phyloP scores from a whole-genome alignment of 2,329 filamentous ascomycete species.

The Microdochium bolleyi region DNA sequence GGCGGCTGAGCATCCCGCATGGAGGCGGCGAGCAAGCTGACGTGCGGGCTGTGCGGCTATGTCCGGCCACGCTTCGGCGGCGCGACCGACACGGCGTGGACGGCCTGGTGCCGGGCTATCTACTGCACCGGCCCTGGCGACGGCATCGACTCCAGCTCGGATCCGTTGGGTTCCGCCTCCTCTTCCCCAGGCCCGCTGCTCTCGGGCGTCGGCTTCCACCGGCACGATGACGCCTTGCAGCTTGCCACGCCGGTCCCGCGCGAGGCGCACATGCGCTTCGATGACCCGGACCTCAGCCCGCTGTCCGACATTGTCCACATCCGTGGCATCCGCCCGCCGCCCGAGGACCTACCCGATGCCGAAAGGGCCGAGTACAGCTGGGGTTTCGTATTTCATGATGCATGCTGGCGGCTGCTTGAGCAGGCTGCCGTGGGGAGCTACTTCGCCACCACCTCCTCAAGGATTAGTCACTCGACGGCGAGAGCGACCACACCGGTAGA shows the following conservation, averaged over 20 bases:
- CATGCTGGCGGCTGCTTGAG: slow-evolving; percentile 15
- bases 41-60: slow-evolving; percentile 14
- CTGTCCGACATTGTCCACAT: slow-evolving; percentile 8
- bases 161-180: not conserved
- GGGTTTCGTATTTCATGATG: slow-evolving; percentile 17
- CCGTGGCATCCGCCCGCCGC: slow-evolving; percentile 9
- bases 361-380: slow-evolving; percentile 11
- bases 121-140: slow-evolving; percentile 10
- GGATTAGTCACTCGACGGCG: too few species aligned
- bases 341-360: slow-evolving; percentile 2
- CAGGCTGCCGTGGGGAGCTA: slow-evolving; percentile 10
- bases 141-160: not conserved
- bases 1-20: not conserved
- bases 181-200: slow-evolving; percentile 6
- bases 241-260: slow-evolving; percentile 9
- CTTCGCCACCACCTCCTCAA: not conserved
- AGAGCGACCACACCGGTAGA: slow-evolving; percentile 5
- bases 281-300: slow-evolving; percentile 7
- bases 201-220: slow-evolving; percentile 13
- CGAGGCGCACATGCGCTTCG: slow-evolving; percentile 12
- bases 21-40: slow-evolving; percentile 1
- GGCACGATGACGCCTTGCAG: slow-evolving; percentile 3
- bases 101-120: slow-evolving; percentile 12
- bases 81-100: slow-evolving; percentile 7
- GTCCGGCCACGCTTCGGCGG: slow-evolving; percentile 5